Conservation (phyloP, 495 filamentous ascomycete genomes). For the Lepraria neglecta region DNA sequence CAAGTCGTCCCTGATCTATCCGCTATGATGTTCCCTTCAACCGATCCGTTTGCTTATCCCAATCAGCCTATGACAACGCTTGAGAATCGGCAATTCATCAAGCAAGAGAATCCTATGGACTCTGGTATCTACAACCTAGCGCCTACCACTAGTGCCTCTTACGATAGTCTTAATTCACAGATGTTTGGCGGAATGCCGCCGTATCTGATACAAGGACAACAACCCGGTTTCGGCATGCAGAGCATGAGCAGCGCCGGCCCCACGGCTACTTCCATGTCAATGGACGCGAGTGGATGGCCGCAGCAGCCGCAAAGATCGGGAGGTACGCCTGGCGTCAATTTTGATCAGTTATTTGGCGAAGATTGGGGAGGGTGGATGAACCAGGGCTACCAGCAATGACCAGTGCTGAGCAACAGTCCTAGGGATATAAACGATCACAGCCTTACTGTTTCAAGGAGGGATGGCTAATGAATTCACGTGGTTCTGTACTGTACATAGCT, state of each 20-base stretch:
- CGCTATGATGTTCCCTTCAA: constrained; percentile 87
- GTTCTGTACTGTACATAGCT: constrained; percentile 6
- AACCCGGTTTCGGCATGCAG: constrained; percentile 16
- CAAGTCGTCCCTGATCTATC: constrained; percentile 62
- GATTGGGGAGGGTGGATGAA: constrained; percentile 30
- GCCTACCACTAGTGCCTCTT: constrained; percentile 8
- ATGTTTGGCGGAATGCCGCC: constrained; percentile 11
- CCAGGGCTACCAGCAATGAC: constrained; percentile 21
- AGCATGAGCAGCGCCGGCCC: constrained; percentile 12
- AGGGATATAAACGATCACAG: neutral
- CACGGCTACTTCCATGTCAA: constrained; percentile 8
- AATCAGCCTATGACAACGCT: constrained; percentile 70
- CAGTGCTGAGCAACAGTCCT: neutral
- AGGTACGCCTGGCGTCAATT: constrained; percentile 15
- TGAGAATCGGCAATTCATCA: constrained; percentile 42
- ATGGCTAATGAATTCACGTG: neutral
- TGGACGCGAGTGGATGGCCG: constrained; percentile 8
- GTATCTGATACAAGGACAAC: constrained; percentile 16
- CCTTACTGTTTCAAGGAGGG: neutral
- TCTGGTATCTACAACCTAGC: constrained; percentile 6
- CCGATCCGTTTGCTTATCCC: constrained; percentile 85
- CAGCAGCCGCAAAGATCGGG: constrained; percentile 15
- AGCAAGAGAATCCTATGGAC: constrained; percentile 17
- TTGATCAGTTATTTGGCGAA: constrained; percentile 28
- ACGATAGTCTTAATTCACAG: constrained; percentile 5